A percentile compares a stretch with the other conserved stretches of the same genome.
Evolutionary conservation across 2,329 filamentous ascomycete species (phyloP).

Genomic region (Aureobasidium sp.): DNA sequence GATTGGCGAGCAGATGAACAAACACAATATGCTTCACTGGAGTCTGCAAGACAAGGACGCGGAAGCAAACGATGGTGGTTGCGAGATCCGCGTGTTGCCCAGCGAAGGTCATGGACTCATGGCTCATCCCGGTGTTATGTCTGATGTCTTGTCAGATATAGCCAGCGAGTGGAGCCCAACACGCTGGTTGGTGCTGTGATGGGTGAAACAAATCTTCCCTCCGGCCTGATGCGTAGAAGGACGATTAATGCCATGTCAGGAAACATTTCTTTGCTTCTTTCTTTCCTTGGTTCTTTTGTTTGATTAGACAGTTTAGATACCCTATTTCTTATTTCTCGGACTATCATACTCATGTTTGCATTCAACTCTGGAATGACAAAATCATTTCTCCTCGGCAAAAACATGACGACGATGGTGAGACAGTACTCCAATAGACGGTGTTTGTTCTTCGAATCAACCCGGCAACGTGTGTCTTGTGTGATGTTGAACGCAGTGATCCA

Average conservation of each 20-base stretch:
- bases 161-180: constrained; percentile 77
- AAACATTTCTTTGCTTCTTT: background rate
- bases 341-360: background rate
- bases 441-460: constrained; percentile 9
- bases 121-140: constrained; percentile 95
- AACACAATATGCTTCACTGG: constrained; percentile 22
- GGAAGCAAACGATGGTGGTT: constrained; percentile 43
- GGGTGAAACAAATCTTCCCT: background rate
- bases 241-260: no score
- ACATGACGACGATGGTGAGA: background rate
- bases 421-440: background rate
- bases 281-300: background rate
- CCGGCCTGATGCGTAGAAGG: background rate
- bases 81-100: constrained; percentile 90
- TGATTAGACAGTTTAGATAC: constrained; percentile 19
- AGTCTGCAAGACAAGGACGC: constrained; percentile 16
- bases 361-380: background rate
- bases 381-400: background rate
- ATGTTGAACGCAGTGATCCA: background rate
- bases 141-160: constrained; percentile 93
- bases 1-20: constrained; percentile 90
- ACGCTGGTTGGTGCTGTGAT: constrained; percentile 14
- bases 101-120: constrained; percentile 96
- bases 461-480: constrained; percentile 14
- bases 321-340: constrained; percentile 1